Evolutionary conservation across 306 rosid species (phyloP).

Genomic region (Trifolium fragiferum): DNA sequence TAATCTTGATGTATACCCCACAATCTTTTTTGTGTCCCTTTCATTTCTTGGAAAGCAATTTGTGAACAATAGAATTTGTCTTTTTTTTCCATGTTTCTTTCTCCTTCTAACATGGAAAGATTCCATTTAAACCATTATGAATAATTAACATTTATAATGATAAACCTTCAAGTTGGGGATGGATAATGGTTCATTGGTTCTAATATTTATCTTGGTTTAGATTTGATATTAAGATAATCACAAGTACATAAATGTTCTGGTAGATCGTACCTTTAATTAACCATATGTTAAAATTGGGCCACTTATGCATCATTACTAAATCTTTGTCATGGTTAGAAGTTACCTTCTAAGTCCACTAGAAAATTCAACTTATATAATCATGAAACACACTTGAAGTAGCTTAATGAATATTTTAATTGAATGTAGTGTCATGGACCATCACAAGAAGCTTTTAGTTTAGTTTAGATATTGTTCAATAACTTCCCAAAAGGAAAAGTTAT

Average conservation of each 20-base stretch:
- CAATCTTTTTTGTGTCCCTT: no score
- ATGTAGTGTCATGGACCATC: slow-evolving; percentile 12
- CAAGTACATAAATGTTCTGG: slow-evolving; percentile 40
- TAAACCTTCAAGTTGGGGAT: slow-evolving; percentile 47
- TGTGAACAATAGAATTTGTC: slow-evolving; percentile 47
- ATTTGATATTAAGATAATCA: slow-evolving; percentile 45
- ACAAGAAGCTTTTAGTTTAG: slow-evolving; percentile 32
- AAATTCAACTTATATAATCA: slow-evolving; percentile 48
- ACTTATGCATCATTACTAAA: slow-evolving; percentile 56
- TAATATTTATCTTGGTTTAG: slow-evolving; percentile 39
- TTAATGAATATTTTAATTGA: slow-evolving; percentile 22
- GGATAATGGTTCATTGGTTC: slow-evolving; percentile 44
- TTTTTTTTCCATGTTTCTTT: slow-evolving; percentile 51
- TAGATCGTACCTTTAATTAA: slow-evolving; percentile 40
- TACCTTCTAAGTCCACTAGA: slow-evolving; percentile 51
- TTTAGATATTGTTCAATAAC: slow-evolving; percentile 29
- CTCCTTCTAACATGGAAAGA: slow-evolving; percentile 67
- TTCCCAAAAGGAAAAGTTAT: slow-evolving; percentile 24
- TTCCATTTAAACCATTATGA: slow-evolving; percentile 44
- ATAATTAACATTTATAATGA: slow-evolving; percentile 39
- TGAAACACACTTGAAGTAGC: slow-evolving; percentile 36
- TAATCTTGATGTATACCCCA: no score
- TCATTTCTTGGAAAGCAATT: not conserved
- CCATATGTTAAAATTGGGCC: slow-evolving; percentile 39
- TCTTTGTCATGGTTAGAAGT: slow-evolving; percentile 75